Percentiles rank a stretch among this genome's conserved stretches.
Conservation (phyloP, 1,139 yeast genomes). For the Saccharomyces hybrid region DNA sequence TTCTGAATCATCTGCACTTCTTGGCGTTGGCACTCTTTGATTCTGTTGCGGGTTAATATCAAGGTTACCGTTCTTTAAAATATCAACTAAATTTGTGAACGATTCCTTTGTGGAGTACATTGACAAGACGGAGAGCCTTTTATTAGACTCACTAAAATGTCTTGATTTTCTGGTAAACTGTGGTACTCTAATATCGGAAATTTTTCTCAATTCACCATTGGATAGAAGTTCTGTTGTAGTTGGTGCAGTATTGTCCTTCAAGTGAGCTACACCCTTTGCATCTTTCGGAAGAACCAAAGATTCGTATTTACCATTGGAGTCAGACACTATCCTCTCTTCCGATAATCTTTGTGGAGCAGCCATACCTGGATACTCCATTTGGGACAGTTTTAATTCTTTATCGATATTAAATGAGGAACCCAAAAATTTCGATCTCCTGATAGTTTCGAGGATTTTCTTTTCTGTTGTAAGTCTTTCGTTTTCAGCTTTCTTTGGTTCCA, state of each 20-base stretch:
- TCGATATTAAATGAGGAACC: conserved; percentile 39
- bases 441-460: conserved; percentile 32
- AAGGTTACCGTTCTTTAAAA: conserved; percentile 35
- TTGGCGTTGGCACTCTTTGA: conserved; percentile 13
- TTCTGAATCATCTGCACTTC: conserved; percentile 23
- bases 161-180: conserved; percentile 63
- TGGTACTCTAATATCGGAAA: conserved; percentile 60
- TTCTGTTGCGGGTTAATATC: conserved; percentile 8
- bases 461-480: conserved; percentile 17
- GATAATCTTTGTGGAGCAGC: conserved; percentile 3
- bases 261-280: conserved; percentile 21
- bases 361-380: conserved; percentile 13
- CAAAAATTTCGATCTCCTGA: conserved; percentile 37
- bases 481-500: conserved; percentile 4
- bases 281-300: conserved; percentile 22
- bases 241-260: conserved; percentile 19
- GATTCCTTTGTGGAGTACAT: conserved; percentile 63
- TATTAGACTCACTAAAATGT: conserved; percentile 53
- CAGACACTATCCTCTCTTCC: conserved; percentile 13
- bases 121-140: conserved; percentile 62
- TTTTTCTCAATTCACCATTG: conserved; percentile 35
- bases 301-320: conserved; percentile 12
- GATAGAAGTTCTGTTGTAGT: background rate
- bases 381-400: conserved; percentile 37
- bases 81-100: conserved; percentile 52